Conservation (phyloP, 371 early-diverging fungal species). For the Rhizopus arrhizus region DNA sequence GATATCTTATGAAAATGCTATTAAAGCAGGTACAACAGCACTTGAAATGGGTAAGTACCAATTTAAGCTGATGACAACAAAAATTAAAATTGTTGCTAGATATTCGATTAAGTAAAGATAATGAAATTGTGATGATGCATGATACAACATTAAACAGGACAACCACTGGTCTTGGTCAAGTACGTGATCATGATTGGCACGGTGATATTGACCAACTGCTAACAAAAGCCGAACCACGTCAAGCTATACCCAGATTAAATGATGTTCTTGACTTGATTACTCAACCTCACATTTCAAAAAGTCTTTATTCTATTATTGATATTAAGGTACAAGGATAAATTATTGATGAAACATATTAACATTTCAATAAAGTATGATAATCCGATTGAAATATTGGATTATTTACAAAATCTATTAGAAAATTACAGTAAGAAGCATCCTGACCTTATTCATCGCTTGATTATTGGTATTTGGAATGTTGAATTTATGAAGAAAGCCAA, state of each 20-base stretch:
- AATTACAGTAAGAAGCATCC: conserved; percentile 26
- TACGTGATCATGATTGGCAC: conserved; percentile 55
- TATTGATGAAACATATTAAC: not conserved
- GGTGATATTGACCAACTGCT: conserved; percentile 60
- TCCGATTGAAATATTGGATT: conserved; percentile 48
- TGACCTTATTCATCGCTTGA: conserved; percentile 44
- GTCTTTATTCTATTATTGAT: conserved; percentile 61
- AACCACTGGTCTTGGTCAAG: conserved; percentile 57
- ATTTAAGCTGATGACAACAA: not conserved
- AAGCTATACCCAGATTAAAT: conserved; percentile 56
- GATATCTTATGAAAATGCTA: conserved; percentile 56
- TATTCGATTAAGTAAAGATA: conserved; percentile 63
- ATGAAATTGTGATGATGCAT: conserved; percentile 68
- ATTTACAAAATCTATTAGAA: conserved; percentile 34
- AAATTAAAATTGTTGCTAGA: conserved; percentile 32
- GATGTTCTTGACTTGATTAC: conserved; percentile 61
- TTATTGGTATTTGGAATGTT: conserved; percentile 69
- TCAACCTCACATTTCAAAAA: conserved; percentile 43
- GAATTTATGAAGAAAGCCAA: conserved; percentile 53
- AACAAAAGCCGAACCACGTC: conserved; percentile 52
- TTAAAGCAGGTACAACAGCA: conserved; percentile 60
- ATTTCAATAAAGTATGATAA: conserved; percentile 46
- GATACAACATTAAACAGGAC: conserved; percentile 61
- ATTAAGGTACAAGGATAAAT: conserved; percentile 54
- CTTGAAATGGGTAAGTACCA: conserved; percentile 58